Evolutionary conservation across 2,329 filamentous ascomycete species (phyloP).

Genomic region (Rhinocladiella mackenziei): DNA sequence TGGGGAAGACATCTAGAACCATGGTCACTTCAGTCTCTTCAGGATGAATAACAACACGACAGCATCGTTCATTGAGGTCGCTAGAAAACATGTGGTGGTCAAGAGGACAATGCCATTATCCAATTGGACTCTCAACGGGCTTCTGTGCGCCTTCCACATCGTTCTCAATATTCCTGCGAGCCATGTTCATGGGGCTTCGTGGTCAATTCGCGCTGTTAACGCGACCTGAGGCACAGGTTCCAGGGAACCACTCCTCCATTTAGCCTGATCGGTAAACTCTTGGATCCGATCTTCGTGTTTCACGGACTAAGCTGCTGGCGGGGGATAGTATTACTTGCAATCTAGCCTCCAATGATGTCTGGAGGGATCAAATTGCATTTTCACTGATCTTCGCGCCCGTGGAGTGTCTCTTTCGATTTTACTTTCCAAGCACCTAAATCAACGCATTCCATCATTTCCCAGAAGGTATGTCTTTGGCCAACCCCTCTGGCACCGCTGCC

Average conservation of each 20-base stretch:
- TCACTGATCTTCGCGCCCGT: conserved; percentile 75
- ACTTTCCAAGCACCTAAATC: no score
- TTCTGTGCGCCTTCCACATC: conserved; percentile 83
- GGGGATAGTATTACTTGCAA: conserved; percentile 63
- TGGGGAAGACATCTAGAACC: conserved; percentile 22
- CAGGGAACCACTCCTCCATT: conserved; percentile 56
- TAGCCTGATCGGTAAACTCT: conserved; percentile 49
- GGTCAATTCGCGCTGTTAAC: conserved; percentile 53
- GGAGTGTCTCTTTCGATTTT: no score
- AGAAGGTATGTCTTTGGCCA: no score
- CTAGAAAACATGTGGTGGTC: conserved; percentile 26
- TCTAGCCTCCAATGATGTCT: conserved; percentile 59
- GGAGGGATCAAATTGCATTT: conserved; percentile 68
- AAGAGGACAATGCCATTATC: conserved; percentile 83
- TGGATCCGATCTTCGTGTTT: conserved; percentile 59
- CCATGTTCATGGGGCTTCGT: conserved; percentile 68
- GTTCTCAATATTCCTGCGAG: conserved; percentile 76
- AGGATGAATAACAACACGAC: conserved; percentile 52
- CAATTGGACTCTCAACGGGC: conserved; percentile 72
- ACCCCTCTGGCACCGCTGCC: no score
- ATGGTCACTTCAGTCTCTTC: conserved; percentile 22
- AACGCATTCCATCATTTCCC: no score
- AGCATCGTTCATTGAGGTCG: not conserved
- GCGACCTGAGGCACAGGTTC: not conserved
- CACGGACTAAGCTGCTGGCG: conserved; percentile 69